A percentile compares a stretch with the other conserved stretches of the same genome.
Conservation (phyloP, 257 asterid species). For the Solanum phureja region DNA sequence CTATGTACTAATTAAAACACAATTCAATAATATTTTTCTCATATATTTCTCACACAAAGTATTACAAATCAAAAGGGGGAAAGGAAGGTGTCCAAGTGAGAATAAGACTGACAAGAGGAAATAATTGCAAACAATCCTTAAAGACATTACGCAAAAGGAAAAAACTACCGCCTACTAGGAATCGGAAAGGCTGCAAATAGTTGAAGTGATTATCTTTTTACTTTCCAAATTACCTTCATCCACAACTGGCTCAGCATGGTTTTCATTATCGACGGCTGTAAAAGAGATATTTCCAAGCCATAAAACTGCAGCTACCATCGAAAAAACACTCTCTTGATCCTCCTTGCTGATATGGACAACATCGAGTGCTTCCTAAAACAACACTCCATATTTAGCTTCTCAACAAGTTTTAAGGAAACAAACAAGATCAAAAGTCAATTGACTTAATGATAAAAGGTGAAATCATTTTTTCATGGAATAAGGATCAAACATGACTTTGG, state of each 20-base stretch:
- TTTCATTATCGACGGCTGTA: constrained; percentile 62
- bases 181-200: background rate
- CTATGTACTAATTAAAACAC: too few species aligned
- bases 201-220: background rate
- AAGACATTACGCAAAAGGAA: background rate
- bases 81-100: background rate
- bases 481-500: background rate
- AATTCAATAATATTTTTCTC: too few species aligned
- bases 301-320: constrained; percentile 93
- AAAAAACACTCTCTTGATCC: constrained; percentile 89
- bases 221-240: constrained; percentile 67
- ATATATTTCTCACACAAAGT: background rate
- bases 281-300: constrained; percentile 93
- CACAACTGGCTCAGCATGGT: constrained; percentile 89
- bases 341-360: constrained; percentile 81
- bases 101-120: background rate
- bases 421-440: background rate
- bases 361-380: constrained; percentile 86
- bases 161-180: background rate
- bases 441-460: background rate
- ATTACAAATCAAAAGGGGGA: background rate
- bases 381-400: constrained; percentile 8
- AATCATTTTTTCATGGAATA: background rate
- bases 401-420: background rate
- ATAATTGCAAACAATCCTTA: background rate